Evolutionary conservation across 768 basidiomycete species (phyloP).

Genomic region (Tricholoma sp.): DNA sequence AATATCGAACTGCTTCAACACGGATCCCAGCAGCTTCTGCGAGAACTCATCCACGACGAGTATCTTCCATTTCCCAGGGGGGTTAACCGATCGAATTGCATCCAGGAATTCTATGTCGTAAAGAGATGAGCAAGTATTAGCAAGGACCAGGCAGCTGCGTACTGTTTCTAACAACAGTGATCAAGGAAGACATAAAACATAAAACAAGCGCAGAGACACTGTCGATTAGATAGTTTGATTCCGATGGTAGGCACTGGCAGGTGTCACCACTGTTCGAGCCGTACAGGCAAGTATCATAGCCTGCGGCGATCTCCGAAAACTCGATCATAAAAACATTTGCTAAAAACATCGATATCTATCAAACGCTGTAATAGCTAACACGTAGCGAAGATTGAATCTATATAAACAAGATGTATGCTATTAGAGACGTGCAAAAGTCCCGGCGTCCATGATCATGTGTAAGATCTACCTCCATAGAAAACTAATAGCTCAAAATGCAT

Average conservation of each 20-base stretch:
- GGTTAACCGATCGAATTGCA: slow-evolving; percentile 81
- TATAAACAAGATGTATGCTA: background rate
- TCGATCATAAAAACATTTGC: no score
- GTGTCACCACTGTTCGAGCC: background rate
- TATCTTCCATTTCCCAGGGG: slow-evolving; percentile 92
- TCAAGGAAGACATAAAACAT: slow-evolving; percentile 36
- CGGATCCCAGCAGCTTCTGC: slow-evolving; percentile 75
- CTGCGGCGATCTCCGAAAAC: slow-evolving; percentile 14
- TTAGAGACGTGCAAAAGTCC: slow-evolving; percentile 4
- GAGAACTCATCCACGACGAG: slow-evolving; percentile 94
- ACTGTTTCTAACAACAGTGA: slow-evolving; percentile 41
- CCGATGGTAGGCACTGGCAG: background rate
- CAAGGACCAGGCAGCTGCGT: slow-evolving; percentile 12
- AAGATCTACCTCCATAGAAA: slow-evolving; percentile 9
- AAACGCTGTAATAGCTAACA: no score
- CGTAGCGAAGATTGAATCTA: background rate
- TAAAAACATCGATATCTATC: no score
- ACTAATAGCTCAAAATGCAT: slow-evolving; percentile 6
- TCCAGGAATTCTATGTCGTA: slow-evolving; percentile 70
- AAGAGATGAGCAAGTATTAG: slow-evolving; percentile 1
- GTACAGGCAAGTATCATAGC: background rate
- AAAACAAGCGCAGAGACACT: slow-evolving; percentile 2
- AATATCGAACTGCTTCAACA: slow-evolving; percentile 91
- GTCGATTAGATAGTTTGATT: background rate
- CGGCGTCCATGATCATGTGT: slow-evolving; percentile 9